Conservation (phyloP, 2,329 filamentous ascomycete species). For the Penicillium paneum region DNA sequence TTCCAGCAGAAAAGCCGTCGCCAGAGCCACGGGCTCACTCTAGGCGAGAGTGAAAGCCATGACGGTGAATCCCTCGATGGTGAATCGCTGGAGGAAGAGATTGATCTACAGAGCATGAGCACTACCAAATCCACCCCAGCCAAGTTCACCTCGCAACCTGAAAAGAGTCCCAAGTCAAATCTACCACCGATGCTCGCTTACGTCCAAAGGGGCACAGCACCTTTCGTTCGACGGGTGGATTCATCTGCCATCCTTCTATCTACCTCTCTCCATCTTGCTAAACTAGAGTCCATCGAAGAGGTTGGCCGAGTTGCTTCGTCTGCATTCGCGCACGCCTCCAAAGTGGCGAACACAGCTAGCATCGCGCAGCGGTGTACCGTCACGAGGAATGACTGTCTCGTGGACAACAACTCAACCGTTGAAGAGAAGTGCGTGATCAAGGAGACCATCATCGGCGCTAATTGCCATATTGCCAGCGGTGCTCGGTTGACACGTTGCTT, state of each 20-base stretch:
- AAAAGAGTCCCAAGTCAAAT: constrained; percentile 1
- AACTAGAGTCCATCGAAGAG: constrained; percentile 67
- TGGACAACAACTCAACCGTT: constrained; percentile 84
- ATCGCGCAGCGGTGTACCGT: constrained; percentile 79
- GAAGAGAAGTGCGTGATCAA: constrained; percentile 91
- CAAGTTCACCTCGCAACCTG: constrained; percentile 6
- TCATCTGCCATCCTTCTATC: constrained; percentile 76
- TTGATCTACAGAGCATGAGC: constrained; percentile 54
- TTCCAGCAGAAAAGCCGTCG: constrained; percentile 47
- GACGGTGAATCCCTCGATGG: constrained; percentile 40
- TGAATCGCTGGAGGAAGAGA: constrained; percentile 45
- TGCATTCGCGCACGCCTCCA: constrained; percentile 72
- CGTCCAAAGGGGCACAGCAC: constrained; percentile 60
- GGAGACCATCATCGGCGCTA: constrained; percentile 81
- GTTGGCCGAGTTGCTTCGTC: constrained; percentile 57
- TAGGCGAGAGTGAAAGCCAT: constrained; percentile 39
- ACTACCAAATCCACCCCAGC: constrained; percentile 46
- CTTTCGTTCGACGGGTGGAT: constrained; percentile 82
- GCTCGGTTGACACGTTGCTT: constrained; percentile 83
- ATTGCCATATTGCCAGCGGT: constrained; percentile 81
- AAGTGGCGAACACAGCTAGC: constrained; percentile 78
- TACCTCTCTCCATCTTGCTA: constrained; percentile 81
- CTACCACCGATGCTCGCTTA: constrained; percentile 69
- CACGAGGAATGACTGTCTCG: constrained; percentile 73
- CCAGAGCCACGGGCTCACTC: constrained; percentile 35